phyloP scores from a whole-genome alignment of 2,329 filamentous ascomycete species.

The Didymella pomorum region DNA sequence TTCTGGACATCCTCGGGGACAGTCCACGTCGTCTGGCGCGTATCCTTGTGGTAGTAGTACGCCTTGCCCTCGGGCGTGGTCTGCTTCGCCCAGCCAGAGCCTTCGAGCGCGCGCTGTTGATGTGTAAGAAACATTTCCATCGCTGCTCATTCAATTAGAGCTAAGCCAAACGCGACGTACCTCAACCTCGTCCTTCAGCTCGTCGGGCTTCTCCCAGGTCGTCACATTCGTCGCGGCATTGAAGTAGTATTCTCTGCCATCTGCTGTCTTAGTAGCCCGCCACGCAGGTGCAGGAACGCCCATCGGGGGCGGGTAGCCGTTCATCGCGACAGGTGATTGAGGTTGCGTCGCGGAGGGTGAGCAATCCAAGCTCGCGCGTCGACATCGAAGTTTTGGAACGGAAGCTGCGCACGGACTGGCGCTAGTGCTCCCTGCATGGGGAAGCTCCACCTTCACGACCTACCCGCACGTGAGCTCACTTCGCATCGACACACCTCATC shows the following conservation, averaged over 20 bases:
- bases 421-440: constrained; percentile 9
- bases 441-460: constrained; percentile 15
- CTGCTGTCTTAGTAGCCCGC: constrained; percentile 81
- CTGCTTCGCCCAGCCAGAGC: constrained; percentile 93
- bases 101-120: constrained; percentile 76
- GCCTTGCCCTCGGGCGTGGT: constrained; percentile 84
- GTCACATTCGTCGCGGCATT: constrained; percentile 86
- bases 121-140: no score
- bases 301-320: constrained; percentile 62
- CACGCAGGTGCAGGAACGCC: constrained; percentile 61
- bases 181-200: constrained; percentile 84
- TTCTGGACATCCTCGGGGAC: constrained; percentile 77
- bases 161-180: constrained; percentile 63
- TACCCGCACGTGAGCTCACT: constrained; percentile 29
- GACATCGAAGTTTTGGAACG: constrained; percentile 15
- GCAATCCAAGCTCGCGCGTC: background rate
- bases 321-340: constrained; percentile 59
- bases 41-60: constrained; percentile 94
- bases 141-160: no score
- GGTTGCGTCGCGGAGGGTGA: constrained; percentile 2
- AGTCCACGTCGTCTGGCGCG: constrained; percentile 92
- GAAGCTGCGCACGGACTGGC: constrained; percentile 12
- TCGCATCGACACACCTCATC: constrained; percentile 3
- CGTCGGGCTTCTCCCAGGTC: constrained; percentile 93
- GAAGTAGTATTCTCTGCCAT: constrained; percentile 91